Evolutionary conservation across 163 green algal species (phyloP).

Genomic region (Botryococcus braunii): DNA sequence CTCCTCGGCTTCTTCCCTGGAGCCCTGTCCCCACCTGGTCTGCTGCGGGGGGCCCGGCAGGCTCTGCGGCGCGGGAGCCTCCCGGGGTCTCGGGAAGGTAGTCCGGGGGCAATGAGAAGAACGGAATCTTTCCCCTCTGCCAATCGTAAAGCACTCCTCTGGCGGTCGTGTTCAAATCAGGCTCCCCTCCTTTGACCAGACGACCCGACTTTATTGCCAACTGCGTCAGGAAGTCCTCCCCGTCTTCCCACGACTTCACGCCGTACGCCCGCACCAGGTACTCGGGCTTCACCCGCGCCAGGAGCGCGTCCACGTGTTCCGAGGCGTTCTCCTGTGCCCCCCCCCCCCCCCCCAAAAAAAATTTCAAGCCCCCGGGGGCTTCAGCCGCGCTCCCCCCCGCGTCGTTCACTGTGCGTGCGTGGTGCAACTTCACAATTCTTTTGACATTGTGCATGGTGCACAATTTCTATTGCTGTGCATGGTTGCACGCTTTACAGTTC

Average conservation of each 20-base stretch:
- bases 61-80: too few species aligned
- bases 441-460: too few species aligned
- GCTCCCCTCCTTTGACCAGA: slow-evolving; percentile 86
- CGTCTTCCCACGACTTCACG: slow-evolving; percentile 65
- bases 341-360: too few species aligned
- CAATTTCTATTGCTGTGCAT: too few species aligned
- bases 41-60: too few species aligned
- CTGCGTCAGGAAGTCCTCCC: slow-evolving; percentile 88
- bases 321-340: slow-evolving; percentile 68
- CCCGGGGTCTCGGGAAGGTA: slow-evolving; percentile 35
- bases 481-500: too few species aligned
- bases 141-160: slow-evolving; percentile 97
- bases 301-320: slow-evolving; percentile 75
- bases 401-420: too few species aligned
- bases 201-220: slow-evolving; percentile 74
- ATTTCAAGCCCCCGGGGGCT: too few species aligned
- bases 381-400: too few species aligned
- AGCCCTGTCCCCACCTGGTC: too few species aligned
- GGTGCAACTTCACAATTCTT: too few species aligned
- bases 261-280: slow-evolving; percentile 85
- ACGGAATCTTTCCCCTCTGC: slow-evolving; percentile 95
- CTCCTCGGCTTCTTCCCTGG: too few species aligned
- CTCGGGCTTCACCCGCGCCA: slow-evolving; percentile 74
- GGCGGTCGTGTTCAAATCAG: slow-evolving; percentile 91
- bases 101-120: slow-evolving; percentile 83